Percentiles rank a stretch among this genome's conserved stretches.
These are phyloP conservation scores for Theobroma cacao DNA, from an alignment of 345 rosid species.

Conservation along the genomic window DNA sequence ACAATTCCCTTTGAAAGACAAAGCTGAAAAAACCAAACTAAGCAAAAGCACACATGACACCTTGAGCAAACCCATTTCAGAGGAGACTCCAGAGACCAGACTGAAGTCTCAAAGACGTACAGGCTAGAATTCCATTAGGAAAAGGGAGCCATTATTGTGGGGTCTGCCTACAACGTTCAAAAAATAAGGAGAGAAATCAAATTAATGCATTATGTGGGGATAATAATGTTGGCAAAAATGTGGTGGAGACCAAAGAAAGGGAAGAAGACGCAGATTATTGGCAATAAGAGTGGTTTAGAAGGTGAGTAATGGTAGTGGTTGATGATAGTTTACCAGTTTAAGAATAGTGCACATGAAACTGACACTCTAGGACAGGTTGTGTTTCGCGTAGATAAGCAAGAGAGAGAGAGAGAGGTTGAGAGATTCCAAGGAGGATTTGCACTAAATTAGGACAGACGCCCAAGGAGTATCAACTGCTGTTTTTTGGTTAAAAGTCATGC, in stretches of 20 bases:
- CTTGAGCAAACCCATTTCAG: conserved; percentile 43
- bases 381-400: conserved; percentile 25
- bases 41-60: conserved; percentile 36
- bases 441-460: background rate
- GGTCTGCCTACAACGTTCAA: background rate
- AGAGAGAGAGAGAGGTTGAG: conserved; percentile 25
- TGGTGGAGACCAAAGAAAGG: conserved; percentile 9
- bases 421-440: conserved; percentile 5
- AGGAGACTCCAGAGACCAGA: conserved; percentile 4
- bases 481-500: background rate
- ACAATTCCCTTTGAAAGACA: conserved; percentile 33
- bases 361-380: conserved; percentile 28
- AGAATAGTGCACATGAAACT: conserved; percentile 40
- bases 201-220: background rate
- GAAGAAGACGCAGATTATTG: conserved; percentile 3
- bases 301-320: conserved; percentile 22
- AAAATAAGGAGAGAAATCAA: conserved; percentile 6
- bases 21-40: conserved; percentile 35
- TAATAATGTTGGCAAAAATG: conserved; percentile 9
- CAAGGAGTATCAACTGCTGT: background rate
- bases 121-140: conserved; percentile 17
- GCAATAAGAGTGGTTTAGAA: conserved; percentile 10
- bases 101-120: conserved; percentile 2
- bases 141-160: conserved; percentile 13
- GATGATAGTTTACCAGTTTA: conserved; percentile 21